Percentiles rank a stretch among this genome's conserved stretches.
These are phyloP conservation scores for Schizosaccharomyces cryophilus DNA, from an alignment of 805 yeast genomes.

Conservation along the genomic window DNA sequence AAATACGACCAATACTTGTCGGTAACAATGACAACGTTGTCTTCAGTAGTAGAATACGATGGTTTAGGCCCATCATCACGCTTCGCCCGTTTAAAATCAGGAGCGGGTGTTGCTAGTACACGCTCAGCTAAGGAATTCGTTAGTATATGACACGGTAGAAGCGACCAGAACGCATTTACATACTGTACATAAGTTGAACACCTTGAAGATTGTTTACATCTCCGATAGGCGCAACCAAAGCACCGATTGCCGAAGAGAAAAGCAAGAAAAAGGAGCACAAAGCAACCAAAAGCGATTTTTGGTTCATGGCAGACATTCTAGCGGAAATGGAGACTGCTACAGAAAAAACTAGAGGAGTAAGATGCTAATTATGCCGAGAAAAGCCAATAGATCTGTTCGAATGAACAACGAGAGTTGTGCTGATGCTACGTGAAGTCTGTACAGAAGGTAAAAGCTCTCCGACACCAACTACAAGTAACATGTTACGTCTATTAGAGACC, in stretches of 20 bases:
- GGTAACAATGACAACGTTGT: background rate
- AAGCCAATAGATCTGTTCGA: too few species aligned
- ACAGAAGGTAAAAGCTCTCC: too few species aligned
- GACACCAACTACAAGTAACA: too few species aligned
- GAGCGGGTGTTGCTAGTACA: background rate
- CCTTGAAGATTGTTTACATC: background rate
- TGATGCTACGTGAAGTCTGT: too few species aligned
- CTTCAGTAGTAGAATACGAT: background rate
- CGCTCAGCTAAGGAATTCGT: background rate
- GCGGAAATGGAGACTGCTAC: too few species aligned
- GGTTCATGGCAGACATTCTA: too few species aligned
- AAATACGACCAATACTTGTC: background rate
- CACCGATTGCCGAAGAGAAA: background rate
- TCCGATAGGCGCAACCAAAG: background rate
- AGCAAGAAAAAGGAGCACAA: background rate
- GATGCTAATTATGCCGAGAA: too few species aligned
- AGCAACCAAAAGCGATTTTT: background rate
- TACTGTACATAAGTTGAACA: background rate
- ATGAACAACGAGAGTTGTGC: too few species aligned
- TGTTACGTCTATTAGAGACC: too few species aligned
- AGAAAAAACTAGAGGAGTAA: too few species aligned
- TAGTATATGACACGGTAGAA: background rate
- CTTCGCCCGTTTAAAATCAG: background rate
- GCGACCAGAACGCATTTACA: background rate
- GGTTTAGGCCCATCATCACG: background rate